Percentiles rank a stretch among this genome's conserved stretches.
Conservation (phyloP, 441 rosid species). For the Gossypium laxum region DNA sequence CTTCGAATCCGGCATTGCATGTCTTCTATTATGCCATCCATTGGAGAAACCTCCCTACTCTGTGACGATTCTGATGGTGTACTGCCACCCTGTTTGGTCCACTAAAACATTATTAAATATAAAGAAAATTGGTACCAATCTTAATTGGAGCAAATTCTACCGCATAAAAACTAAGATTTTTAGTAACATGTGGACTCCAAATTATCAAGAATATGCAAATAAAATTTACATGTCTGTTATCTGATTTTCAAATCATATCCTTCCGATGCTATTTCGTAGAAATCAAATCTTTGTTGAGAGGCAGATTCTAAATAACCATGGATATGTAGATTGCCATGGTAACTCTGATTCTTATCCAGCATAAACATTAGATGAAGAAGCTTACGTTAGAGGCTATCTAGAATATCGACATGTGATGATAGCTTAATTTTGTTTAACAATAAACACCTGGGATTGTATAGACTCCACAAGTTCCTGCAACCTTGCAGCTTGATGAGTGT, state of each 20-base stretch:
- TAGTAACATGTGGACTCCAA: background rate
- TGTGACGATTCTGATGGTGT: slow-evolving; percentile 74
- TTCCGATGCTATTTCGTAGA: background rate
- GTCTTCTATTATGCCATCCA: slow-evolving; percentile 70
- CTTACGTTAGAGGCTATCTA: background rate
- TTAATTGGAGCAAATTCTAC: background rate
- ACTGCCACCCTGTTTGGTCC: slow-evolving; percentile 49
- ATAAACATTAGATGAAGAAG: background rate
- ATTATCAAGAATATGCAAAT: background rate
- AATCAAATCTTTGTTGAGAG: background rate
- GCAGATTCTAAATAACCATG: background rate
- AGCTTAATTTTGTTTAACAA: background rate
- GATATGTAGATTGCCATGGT: background rate
- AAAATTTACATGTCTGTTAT: background rate
- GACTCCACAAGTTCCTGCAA: slow-evolving; percentile 84
- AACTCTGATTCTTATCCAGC: background rate
- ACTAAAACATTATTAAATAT: slow-evolving; percentile 7
- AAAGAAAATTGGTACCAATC: background rate
- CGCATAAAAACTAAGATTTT: background rate
- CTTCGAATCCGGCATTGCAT: slow-evolving; percentile 81
- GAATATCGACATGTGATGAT: background rate
- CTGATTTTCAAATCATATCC: background rate
- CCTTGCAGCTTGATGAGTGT: slow-evolving; percentile 66
- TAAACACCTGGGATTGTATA: slow-evolving; percentile 81
- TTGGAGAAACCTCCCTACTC: slow-evolving; percentile 51